Evolutionary conservation across 768 basidiomycete genomes (phyloP).

Genomic region (Lactifluus piperatus): DNA sequence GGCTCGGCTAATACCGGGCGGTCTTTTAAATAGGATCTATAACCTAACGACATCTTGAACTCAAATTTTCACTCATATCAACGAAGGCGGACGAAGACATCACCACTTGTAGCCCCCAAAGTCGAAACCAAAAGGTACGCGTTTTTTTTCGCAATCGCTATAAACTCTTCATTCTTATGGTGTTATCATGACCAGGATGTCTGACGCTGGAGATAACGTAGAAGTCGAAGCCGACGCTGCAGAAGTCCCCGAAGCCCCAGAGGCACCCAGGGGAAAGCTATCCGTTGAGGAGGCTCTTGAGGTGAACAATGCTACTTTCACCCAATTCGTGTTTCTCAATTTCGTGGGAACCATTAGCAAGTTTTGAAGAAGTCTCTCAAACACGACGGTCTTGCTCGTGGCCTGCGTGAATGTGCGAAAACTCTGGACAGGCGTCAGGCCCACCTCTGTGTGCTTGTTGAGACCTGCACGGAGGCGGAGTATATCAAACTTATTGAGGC

Average conservation of each 20-base stretch:
- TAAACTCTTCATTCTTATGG: neutral
- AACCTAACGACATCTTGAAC: constrained; percentile 33
- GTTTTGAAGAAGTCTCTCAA: constrained; percentile 98
- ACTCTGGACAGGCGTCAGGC: constrained; percentile 98
- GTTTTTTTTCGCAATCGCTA: neutral
- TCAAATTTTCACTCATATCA: constrained; percentile 66
- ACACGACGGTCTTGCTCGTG: constrained; percentile 96
- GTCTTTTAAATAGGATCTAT: constrained; percentile 37
- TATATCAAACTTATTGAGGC: constrained; percentile 99
- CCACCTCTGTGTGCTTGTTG: constrained; percentile 96
- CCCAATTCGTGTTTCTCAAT: neutral
- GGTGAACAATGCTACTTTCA: constrained; percentile 33
- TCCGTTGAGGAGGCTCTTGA: constrained; percentile 92
- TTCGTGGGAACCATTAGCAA: constrained; percentile 46
- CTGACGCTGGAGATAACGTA: constrained; percentile 97
- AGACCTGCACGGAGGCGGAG: constrained; percentile 98
- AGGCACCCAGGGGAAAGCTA: constrained; percentile 92
- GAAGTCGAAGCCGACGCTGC: constrained; percentile 50
- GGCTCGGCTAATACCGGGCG: constrained; percentile 41
- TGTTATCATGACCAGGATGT: constrained; percentile 49
- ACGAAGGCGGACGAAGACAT: constrained; percentile 96
- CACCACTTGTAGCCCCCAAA: constrained; percentile 23
- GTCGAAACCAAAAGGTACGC: constrained; percentile 25
- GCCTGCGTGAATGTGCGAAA: constrained; percentile 96
- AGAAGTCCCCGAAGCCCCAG: constrained; percentile 68